These are phyloP conservation scores for Rhizoclosmatium globosum DNA, from an alignment of 192 early-diverging fungal species.

Conservation along the genomic window DNA sequence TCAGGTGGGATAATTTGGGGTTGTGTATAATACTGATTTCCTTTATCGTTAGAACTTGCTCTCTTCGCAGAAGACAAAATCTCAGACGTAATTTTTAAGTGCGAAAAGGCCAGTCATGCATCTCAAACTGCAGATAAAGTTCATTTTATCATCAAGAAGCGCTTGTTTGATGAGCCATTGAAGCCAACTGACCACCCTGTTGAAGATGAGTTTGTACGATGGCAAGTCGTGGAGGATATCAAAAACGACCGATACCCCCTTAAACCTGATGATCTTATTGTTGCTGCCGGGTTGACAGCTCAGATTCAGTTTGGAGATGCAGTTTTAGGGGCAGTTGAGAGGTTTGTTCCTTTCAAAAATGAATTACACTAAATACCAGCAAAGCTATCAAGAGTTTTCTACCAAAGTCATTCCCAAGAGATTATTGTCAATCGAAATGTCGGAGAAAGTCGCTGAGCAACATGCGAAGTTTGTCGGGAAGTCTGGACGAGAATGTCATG, in stretches of 20 bases:
- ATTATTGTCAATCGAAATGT: slow-evolving; percentile 16
- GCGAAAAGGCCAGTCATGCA: slow-evolving; percentile 39
- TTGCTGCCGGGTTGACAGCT: slow-evolving; percentile 37
- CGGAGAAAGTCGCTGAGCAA: slow-evolving; percentile 1
- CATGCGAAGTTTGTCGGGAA: slow-evolving; percentile 35
- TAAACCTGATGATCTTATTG: slow-evolving; percentile 42
- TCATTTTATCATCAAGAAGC: slow-evolving; percentile 52
- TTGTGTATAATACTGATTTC: neutral
- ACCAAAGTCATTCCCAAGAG: slow-evolving; percentile 38
- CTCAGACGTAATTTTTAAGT: slow-evolving; percentile 50
- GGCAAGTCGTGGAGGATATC: slow-evolving; percentile 52
- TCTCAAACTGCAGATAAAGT: slow-evolving; percentile 38
- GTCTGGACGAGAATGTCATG: slow-evolving; percentile 20
- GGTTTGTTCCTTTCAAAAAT: slow-evolving; percentile 19
- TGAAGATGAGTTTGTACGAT: slow-evolving; percentile 48
- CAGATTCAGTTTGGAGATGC: slow-evolving; percentile 52
- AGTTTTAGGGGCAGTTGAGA: slow-evolving; percentile 26
- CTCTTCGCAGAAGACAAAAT: slow-evolving; percentile 51
- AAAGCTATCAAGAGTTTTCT: slow-evolving; percentile 41
- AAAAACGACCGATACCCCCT: slow-evolving; percentile 44
- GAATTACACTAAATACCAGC: neutral
- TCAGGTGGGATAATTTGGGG: slow-evolving; percentile 29
- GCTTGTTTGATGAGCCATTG: slow-evolving; percentile 46
- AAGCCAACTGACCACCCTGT: slow-evolving; percentile 9
- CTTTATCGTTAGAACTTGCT: slow-evolving; percentile 36